Evolutionary conservation across 768 basidiomycete genomes (phyloP).

Genomic region (Suillus sp.): DNA sequence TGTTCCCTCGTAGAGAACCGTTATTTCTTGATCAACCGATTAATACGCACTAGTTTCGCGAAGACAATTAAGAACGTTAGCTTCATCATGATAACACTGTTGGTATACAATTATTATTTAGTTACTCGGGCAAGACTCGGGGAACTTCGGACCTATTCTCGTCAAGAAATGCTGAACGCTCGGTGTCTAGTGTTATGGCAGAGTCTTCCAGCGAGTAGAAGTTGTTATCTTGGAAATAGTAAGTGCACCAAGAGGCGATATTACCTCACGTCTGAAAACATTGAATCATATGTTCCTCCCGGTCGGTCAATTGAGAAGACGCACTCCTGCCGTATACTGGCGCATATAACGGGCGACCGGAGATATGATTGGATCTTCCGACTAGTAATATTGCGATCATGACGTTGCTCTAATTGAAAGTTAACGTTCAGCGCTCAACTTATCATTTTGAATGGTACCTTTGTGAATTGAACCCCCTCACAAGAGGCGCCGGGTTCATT

Average conservation of each 20-base stretch:
- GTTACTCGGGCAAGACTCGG: background rate
- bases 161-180: background rate
- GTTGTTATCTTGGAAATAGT: background rate
- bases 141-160: background rate
- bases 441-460: too few relatives aligned
- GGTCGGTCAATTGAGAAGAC: background rate
- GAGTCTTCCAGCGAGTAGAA: background rate
- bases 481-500: background rate
- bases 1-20: background rate
- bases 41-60: background rate
- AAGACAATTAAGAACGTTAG: background rate
- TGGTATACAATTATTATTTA: background rate
- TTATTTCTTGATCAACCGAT: background rate
- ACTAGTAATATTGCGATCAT: background rate
- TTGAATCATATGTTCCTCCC: background rate
- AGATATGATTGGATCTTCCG: background rate
- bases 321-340: background rate
- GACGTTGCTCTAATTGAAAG: background rate
- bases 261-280: background rate
- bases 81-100: too few relatives aligned
- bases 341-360: background rate
- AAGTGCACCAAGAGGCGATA: background rate
- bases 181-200: background rate
- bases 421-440: background rate
- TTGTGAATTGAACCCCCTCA: background rate